Evolutionary conservation across 495 filamentous ascomycete genomes (phyloP), one percentile per base, ranked within the genome.

Genomic region (Podospora australis): DNA sequence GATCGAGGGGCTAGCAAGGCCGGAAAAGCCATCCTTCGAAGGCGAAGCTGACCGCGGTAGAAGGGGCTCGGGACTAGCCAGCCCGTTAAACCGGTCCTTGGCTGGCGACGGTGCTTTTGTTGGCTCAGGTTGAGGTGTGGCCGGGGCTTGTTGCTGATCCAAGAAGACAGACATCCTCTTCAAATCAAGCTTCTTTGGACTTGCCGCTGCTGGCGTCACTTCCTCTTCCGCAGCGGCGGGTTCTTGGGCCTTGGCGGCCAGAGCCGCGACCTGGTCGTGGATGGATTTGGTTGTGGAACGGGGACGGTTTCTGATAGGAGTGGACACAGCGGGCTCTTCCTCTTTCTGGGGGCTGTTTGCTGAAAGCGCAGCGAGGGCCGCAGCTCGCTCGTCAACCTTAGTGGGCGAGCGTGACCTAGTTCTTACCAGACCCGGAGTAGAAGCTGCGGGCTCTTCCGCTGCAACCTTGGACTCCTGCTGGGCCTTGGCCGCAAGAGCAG

Each of bases 101-200:
- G 34, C 44, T 16, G 60, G 58, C 0, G 73, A 50, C 14, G 59
- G 46, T 13, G 62, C 46, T 22, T 59, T 63, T 13, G 50, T 46
- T 13, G 57, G 56, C 38, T 69, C 66, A 6, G 56, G 56, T 16
- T 32, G 52, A 10, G 44, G 59, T 9, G 14, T 57, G 40, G n/a
- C 40, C 9, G 51, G 36, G 21, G 56, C 50, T 6, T 23, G 58
- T 39, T 64, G 52, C 38, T 70, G 60, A 32, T 70, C 67, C n/a
- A 77, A 29, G 44, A 79, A 78, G 28, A 60, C 67, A 5, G 75
- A 79, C 50, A 74, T 68, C 46, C 75, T 64, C 57, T 73, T 78
- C 58, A 75, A 42, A 54, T 78, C 70, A 6, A 79, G 60, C 50
- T 79, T 79, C 40, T 58, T 70, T 2, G 76, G 75, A n/a, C 73